Evolutionary conservation across 129 eudicot genomes (phyloP), one percentile per base, ranked within the genome.

Genomic region (Flaveria sonorensis): DNA sequence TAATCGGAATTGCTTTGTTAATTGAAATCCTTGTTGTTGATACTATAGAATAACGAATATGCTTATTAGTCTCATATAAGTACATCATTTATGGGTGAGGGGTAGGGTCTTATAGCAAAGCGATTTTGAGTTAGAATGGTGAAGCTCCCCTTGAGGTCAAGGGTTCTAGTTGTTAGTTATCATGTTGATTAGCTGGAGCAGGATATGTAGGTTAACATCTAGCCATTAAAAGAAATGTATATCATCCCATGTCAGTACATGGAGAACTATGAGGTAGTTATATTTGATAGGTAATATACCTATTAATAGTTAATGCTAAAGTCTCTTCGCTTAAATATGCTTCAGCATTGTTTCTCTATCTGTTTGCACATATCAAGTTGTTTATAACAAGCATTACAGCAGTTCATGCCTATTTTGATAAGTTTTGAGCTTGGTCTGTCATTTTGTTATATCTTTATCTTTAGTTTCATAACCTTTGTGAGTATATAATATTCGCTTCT

Each of bases 311-410:
- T 14, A 28, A 51, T 71, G n/a, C 18, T 18, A 30, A 15, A 47
- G 79, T 61, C 53, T 14, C 26, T 23, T 60, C 6, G 18, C 12
- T 62, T 36, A 40, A 65, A 30, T 23, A 47, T 53, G 24, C 70
- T 26, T 43, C 68, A 14, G 32, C 69, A 56, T 42, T 26, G 23
- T 26, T 42, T 42, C 47, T 59, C 47, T 20, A 36, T 60, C 43
- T 74, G 60, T 71, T 48, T 50, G 75, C 45, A 47, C n/a, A n/a
- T 14, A 46, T 50, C 46, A 62, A n/a, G 50, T 19, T 13, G 18
- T 48, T 76, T 51, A 19, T 64, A 42, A 15, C 64, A 64, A 30
- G 36, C 36, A 7, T 8, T 48, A 6, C 10, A 26, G 68, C 43
- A 14, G 36, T 30, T 30, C 36, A 30, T 30, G 6, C 36, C 3